phyloP scores from a whole-genome alignment of 805 yeast species.

The Teunomyces cretensis region DNA sequence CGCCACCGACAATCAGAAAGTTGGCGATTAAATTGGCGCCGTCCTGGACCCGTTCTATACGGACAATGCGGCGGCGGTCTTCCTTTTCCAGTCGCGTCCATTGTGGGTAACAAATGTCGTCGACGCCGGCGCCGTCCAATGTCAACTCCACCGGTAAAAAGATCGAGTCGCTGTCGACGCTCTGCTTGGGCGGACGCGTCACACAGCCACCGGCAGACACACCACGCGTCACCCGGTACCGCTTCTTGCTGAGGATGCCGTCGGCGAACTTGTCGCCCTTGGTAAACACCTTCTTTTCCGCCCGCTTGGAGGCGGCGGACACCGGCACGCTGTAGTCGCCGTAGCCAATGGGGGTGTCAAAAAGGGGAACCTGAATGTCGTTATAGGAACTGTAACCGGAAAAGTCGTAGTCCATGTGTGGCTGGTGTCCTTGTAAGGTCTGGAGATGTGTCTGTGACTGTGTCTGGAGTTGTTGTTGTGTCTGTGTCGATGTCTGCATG shows the following conservation, averaged over 20 bases:
- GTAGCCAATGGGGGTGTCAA: background rate
- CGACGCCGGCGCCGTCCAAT: constrained; percentile 45
- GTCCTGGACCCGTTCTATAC: constrained; percentile 55
- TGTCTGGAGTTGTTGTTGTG: no score
- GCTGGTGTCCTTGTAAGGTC: background rate
- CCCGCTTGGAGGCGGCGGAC: background rate
- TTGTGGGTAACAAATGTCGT: constrained; percentile 49
- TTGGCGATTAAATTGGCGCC: constrained; percentile 47
- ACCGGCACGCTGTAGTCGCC: background rate
- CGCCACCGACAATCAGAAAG: constrained; percentile 54
- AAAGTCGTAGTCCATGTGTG: constrained; percentile 1
- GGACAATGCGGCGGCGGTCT: constrained; percentile 56
- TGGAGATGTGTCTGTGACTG: background rate
- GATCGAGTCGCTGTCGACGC: constrained; percentile 25
- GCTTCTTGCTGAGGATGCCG: constrained; percentile 8
- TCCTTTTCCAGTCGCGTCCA: constrained; percentile 48
- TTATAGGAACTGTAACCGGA: background rate
- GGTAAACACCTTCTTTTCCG: background rate
- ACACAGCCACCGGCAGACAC: constrained; percentile 57
- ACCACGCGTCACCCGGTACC: constrained; percentile 53
- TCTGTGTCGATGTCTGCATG: no score
- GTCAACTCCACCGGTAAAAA: constrained; percentile 49
- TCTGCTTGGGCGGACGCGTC: constrained; percentile 53
- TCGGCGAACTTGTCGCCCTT: constrained; percentile 7
- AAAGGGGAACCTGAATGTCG: background rate